Conservation (phyloP, 768 basidiomycete species). For the Saitozyma podzolica region DNA sequence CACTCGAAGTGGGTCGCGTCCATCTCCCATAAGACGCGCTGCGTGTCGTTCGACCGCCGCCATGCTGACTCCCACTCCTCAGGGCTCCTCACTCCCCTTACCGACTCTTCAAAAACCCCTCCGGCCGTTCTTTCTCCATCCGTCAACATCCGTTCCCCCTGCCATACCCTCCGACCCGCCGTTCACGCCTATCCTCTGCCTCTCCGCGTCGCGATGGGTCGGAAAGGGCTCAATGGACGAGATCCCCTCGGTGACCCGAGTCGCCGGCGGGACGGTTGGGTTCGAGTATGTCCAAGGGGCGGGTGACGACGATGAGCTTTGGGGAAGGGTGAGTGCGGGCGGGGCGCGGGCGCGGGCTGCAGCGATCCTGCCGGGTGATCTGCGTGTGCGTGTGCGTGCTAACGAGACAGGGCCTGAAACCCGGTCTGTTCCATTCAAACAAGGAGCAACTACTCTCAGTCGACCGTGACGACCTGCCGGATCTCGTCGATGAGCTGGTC, state of each 20-base stretch:
- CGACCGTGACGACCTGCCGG: conserved; percentile 59
- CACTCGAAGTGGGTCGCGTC: conserved; percentile 61
- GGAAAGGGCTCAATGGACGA: conserved; percentile 46
- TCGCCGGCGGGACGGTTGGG: conserved; percentile 59
- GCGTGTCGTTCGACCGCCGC: neutral
- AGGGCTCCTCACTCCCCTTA: conserved; percentile 73
- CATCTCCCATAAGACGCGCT: neutral
- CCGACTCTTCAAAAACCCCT: conserved; percentile 66
- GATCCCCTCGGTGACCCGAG: conserved; percentile 31
- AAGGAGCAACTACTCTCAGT: conserved; percentile 58
- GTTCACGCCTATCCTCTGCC: conserved; percentile 68
- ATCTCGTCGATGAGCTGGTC: conserved; percentile 46
- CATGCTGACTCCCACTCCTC: conserved; percentile 3
- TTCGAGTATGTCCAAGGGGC: conserved; percentile 90
- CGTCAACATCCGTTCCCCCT: conserved; percentile 63
- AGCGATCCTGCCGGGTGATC: conserved; percentile 3
- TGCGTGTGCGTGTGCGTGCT: conserved; percentile 2
- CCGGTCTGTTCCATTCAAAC: conserved; percentile 69
- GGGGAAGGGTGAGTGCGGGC: conserved; percentile 65
- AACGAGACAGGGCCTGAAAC: conserved; percentile 67
- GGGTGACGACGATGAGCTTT: conserved; percentile 91
- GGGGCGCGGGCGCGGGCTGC: neutral
- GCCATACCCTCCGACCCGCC: conserved; percentile 37
- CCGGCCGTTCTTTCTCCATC: conserved; percentile 85
- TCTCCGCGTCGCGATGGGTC: conserved; percentile 78